Evolutionary conservation across 768 basidiomycete genomes (phyloP).

Genomic region (Hericium erinaceus): DNA sequence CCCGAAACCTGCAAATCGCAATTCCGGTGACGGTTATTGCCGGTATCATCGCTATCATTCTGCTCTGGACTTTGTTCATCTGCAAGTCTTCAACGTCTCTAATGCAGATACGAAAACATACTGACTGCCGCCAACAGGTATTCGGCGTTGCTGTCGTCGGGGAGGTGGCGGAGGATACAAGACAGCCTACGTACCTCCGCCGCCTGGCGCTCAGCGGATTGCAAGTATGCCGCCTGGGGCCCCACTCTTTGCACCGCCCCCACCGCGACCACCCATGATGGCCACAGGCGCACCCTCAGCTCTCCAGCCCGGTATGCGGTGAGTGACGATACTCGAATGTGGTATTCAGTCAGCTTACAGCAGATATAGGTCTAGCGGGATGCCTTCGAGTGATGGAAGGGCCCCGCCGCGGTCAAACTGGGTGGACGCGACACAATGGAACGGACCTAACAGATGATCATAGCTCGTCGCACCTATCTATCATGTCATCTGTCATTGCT

Average conservation of each 20-base stretch:
- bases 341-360: no score
- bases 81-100: conserved; percentile 23
- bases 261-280: neutral
- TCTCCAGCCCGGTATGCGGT: neutral
- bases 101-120: neutral
- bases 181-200: neutral
- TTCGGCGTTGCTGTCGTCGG: conserved; percentile 1
- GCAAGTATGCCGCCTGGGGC: neutral
- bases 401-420: neutral
- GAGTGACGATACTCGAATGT: no score
- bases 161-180: neutral
- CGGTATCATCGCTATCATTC: conserved; percentile 48
- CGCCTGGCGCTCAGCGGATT: neutral
- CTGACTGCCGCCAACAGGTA: neutral
- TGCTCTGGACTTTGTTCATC: conserved; percentile 42
- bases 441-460: neutral
- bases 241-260: neutral
- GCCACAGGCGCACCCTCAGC: neutral
- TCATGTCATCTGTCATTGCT: neutral
- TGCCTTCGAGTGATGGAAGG: no score
- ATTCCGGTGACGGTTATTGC: conserved; percentile 73
- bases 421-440: conserved; percentile 1
- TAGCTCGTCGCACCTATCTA: neutral
- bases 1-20: conserved; percentile 65
- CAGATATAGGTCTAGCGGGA: neutral